Evolutionary conservation across 1,139 yeast species (phyloP), one percentile per base, ranked within the genome.

Genomic region (Lodderomyces orthopsilosis): DNA sequence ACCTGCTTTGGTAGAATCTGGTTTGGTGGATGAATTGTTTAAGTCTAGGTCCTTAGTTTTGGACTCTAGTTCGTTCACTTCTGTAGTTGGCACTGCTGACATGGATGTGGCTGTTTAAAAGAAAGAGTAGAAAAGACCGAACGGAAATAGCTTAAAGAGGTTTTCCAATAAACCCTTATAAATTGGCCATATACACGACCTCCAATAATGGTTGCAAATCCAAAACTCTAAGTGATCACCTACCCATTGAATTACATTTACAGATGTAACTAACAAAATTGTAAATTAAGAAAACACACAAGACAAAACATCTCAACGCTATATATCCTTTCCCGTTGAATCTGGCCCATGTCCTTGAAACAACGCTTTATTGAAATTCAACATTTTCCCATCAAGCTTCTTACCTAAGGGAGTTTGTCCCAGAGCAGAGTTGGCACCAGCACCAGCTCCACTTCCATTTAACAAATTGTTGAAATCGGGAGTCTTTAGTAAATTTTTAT

Each of bases 301-400:
- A 24, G n/a, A 24, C 27, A 13, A 13, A 27, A 27, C 17, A 27
- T 6, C 3, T 28, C 17, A 3, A 8, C 12, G 6, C 19, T 30
- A 30, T 15, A 30, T 14, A 15, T 35, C 43, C 37, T 41, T 41
- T 14, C 33, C 40, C 7, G 30, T 14, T 17, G 37, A 14, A 14
- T 27, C 38, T 19, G 46, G 6, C n/a, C 41, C 42, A 38, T 48
- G 51, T 38, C 45, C 44, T 35, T 40, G 42, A 46, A 59, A 65
- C 38, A 65, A 55, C 9, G 66, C 71, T 47, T 66, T 68, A 51
- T 71, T 74, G 46, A 72, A 71, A 52, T 71, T 72, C 42, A 71
- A 65, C 68, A 71, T 66, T 49, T 70, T 70, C 9, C 76, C 77
- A 51, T 70, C 75, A 19, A 68, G 74, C 28, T 57, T 7, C 18